Evolutionary conservation across 495 filamentous ascomycete species (phyloP).

Genomic region (Sabuloglossum arenarium): DNA sequence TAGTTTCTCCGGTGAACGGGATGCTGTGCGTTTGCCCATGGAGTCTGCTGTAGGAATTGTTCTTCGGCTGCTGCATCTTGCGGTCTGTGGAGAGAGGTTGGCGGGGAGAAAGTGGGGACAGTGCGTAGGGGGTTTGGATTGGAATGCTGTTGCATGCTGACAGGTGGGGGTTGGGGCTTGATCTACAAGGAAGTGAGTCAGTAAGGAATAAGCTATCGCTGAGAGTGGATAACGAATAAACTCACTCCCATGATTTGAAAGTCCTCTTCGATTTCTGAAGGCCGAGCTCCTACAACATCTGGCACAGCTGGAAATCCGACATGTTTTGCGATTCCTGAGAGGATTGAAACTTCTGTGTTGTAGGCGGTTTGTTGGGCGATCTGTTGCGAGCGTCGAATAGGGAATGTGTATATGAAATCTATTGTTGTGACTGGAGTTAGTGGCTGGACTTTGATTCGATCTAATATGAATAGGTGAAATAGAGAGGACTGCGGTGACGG

Average conservation of each 20-base stretch:
- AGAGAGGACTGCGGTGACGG: background rate
- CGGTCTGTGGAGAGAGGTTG: background rate
- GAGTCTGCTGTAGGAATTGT: constrained; percentile 60
- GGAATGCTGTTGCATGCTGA: background rate
- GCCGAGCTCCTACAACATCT: constrained; percentile 44
- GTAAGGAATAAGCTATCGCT: background rate
- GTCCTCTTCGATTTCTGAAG: constrained; percentile 63
- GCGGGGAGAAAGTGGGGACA: background rate
- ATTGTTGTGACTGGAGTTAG: background rate
- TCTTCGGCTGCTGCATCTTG: constrained; percentile 43
- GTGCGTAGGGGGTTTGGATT: background rate
- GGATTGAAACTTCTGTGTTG: constrained; percentile 78
- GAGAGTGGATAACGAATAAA: constrained; percentile 6
- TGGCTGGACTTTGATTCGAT: background rate
- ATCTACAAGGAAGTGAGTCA: background rate
- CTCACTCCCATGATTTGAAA: constrained; percentile 79
- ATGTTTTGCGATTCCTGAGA: constrained; percentile 82
- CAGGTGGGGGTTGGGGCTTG: background rate
- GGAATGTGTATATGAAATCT: constrained; percentile 26
- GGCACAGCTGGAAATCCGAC: constrained; percentile 94
- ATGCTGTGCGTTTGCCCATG: constrained; percentile 79
- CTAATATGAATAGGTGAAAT: background rate
- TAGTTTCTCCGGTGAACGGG: constrained; percentile 31
- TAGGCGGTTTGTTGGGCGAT: constrained; percentile 65
- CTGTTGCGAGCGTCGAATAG: constrained; percentile 45